A percentile compares a stretch with the other conserved stretches of the same genome.
Evolutionary conservation across 2,329 filamentous ascomycete genomes (phyloP).

Genomic region (Aspergillus latus): DNA sequence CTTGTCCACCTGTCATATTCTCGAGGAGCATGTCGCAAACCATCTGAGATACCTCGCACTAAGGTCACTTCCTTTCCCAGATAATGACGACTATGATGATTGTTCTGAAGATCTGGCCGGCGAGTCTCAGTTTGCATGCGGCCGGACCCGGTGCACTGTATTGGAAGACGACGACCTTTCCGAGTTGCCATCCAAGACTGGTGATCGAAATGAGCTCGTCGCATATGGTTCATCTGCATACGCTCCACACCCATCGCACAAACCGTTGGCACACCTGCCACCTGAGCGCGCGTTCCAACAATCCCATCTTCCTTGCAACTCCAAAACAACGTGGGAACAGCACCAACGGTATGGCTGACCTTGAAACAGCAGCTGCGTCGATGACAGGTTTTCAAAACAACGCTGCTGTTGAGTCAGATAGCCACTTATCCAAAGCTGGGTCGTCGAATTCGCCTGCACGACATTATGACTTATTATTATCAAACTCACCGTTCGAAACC

Average conservation of each 20-base stretch:
- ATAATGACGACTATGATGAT: not conserved
- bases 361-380: no score
- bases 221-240: no score
- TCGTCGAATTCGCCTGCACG: not conserved
- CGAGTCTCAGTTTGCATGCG: not conserved
- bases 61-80: conserved; percentile 5
- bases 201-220: no score
- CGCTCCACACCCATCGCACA: no score
- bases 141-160: not conserved
- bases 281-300: no score
- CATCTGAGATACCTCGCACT: conserved; percentile 9
- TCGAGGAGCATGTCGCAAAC: conserved; percentile 5
- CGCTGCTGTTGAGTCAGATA: no score
- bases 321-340: no score
- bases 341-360: no score
- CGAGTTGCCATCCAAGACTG: not conserved
- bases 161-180: not conserved
- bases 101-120: not conserved
- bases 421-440: no score
- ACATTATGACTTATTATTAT: not conserved
- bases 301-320: no score
- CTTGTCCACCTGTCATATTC: not conserved
- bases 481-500: not conserved
- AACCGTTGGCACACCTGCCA: no score
- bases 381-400: no score